phyloP scores from a whole-genome alignment of 352 stramenopile genomes.

The Thalassiosira pacifica region DNA sequence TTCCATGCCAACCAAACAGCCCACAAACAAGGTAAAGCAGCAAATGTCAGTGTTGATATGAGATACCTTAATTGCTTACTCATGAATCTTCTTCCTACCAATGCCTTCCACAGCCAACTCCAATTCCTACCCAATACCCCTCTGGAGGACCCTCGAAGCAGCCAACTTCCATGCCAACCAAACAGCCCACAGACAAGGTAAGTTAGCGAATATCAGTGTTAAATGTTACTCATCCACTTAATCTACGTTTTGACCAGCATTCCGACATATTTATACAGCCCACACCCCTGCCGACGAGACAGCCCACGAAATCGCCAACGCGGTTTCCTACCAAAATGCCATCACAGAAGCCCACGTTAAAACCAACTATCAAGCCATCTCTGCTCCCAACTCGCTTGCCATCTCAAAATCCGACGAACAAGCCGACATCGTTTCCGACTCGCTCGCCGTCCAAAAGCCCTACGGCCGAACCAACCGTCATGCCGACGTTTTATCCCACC shows the following conservation, averaged over 20 bases:
- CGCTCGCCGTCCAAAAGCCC: not conserved
- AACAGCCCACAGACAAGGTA: not conserved
- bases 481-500: not conserved
- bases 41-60: not conserved
- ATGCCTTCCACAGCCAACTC: conserved; percentile 17
- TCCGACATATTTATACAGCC: too few relatives aligned
- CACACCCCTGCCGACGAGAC: too few relatives aligned
- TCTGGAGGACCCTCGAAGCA: not conserved
- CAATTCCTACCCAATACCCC: not conserved
- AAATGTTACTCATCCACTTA: too few relatives aligned
- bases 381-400: not conserved
- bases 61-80: not conserved
- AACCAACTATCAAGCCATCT: not conserved
- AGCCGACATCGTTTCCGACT: not conserved
- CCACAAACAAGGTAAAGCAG: conserved; percentile 18
- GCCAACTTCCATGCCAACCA: not conserved
- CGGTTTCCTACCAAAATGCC: not conserved
- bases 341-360: not conserved
- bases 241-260: too few relatives aligned
- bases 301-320: not conserved
- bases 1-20: not conserved
- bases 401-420: not conserved
- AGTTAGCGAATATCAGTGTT: too few relatives aligned
- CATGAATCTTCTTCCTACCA: too few relatives aligned
- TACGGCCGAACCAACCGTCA: not conserved